Base-by-base conservation (phyloP, 2,329 filamentous ascomycete species). In the Tothia fuscella region DNA sequence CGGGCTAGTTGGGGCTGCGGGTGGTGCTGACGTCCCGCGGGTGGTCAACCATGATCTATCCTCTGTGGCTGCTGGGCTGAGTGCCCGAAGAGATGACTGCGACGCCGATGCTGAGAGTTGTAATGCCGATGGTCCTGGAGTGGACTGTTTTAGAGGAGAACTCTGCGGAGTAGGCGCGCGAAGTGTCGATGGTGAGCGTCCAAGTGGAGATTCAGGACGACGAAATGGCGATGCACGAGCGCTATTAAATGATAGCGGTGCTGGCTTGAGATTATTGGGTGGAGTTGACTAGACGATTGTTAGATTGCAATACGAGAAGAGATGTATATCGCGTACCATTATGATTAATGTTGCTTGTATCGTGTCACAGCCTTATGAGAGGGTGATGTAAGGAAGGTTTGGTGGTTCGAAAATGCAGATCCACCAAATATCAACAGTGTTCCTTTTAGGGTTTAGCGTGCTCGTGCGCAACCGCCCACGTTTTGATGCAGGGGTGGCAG, bases 161-260 rank as follows among this genome's bases (percentile, higher is more conserved):
- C 32, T 17, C 13, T 31, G n/a, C 12, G 44, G 44, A 16, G 44
- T 46, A 1, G 24, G 13, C 17, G 22, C 43, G 7, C 58, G 53
- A 10, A 63, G 51, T 16, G 60, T 59, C 1, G 61, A 62, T 3
- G 61, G 60, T 16, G 63, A 64, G 36, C 48, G 48, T 25, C 31
- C 46, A 21, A 57, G 50, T 32, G 63, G 60, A 40, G 64, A 63
- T 45, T 60, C 60, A 13, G 62, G 58, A 21, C 64, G 57, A 44
- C 62, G 57, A 49, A 67, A 67, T 32, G 64, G 64, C 43, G 64
- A 67, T 35, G 61, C 56, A 47, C 64, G 61, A 13, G 58, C 56
- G 51, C 58, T 62, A 50, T 60, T 61, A 55, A 64, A 64, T 51
- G 62, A 63, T 46, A 66, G 59, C 16, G 58, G 58, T 12, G 59